phyloP scores from a whole-genome alignment of 2,329 filamentous ascomycete genomes.

The Xylariales sp. region DNA sequence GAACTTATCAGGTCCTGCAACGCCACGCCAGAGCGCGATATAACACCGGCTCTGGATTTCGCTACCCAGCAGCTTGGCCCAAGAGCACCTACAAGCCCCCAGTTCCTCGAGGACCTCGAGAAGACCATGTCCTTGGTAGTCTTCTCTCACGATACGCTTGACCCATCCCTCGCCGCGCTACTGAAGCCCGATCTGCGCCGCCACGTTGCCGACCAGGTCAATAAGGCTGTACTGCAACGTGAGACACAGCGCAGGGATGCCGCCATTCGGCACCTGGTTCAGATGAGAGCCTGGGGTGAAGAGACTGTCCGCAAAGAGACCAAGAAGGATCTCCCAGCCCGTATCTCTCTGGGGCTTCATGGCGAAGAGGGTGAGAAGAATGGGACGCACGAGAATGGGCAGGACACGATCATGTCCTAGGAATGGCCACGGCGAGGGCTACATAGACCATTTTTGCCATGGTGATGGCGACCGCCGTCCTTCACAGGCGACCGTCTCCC shows the following conservation, averaged over 20 bases:
- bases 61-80: conserved; percentile 84
- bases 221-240: conserved; percentile 75
- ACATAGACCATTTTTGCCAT: too few species aligned
- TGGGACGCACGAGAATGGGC: conserved; percentile 33
- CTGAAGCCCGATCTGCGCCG: conserved; percentile 75
- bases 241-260: conserved; percentile 73
- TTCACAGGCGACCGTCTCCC: too few species aligned
- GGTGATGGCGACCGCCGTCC: not conserved
- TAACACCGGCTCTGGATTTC: conserved; percentile 76
- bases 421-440: conserved; percentile 14
- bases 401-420: conserved; percentile 50
- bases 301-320: conserved; percentile 43
- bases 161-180: conserved; percentile 69
- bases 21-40: conserved; percentile 61
- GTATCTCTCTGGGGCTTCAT: conserved; percentile 35
- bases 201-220: conserved; percentile 82
- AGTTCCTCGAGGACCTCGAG: conserved; percentile 83
- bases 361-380: conserved; percentile 20
- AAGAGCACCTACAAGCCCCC: conserved; percentile 72
- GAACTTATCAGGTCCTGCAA: conserved; percentile 83
- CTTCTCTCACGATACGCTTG: conserved; percentile 75
- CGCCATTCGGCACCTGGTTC: conserved; percentile 75
- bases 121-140: conserved; percentile 89
- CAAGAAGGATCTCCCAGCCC: conserved; percentile 35
- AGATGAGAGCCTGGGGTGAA: conserved; percentile 83